These are phyloP conservation scores for Carnegiea gigantea DNA, from an alignment of 179 eudicot species.

Conservation along the genomic window DNA sequence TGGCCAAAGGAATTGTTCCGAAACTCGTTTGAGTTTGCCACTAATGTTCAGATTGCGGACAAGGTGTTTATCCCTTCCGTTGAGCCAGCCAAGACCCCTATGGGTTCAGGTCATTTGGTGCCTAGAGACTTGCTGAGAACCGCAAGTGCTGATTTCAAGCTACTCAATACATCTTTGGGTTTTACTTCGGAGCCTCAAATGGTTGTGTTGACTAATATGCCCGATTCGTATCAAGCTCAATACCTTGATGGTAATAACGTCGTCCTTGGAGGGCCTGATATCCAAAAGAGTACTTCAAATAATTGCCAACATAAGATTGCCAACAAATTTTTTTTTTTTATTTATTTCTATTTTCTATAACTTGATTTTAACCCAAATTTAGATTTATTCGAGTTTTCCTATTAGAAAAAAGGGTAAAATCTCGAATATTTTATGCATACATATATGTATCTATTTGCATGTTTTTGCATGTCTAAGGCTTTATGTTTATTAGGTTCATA, in stretches of 20 bases:
- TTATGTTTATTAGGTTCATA: too few species aligned
- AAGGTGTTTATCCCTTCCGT: conserved; percentile 15
- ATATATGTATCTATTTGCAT: too few species aligned
- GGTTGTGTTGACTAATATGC: not conserved
- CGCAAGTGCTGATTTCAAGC: not conserved
- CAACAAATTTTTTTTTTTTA: too few species aligned
- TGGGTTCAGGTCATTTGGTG: conserved; percentile 16
- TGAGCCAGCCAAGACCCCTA: conserved; percentile 17
- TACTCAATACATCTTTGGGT: not conserved
- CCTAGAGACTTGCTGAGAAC: conserved; percentile 1
- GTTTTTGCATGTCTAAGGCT: too few species aligned
- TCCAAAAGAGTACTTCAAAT: not conserved
- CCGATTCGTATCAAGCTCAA: conserved; percentile 12
- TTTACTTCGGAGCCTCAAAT: not conserved
- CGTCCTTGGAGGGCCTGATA: conserved; percentile 11
- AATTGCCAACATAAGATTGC: too few species aligned
- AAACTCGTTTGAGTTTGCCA: not conserved
- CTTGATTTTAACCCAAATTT: too few species aligned
- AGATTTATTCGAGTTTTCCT: too few species aligned
- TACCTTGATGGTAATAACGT: not conserved
- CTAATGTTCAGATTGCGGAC: conserved; percentile 13
- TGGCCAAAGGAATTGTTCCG: conserved; percentile 24
- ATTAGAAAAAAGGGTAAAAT: too few species aligned
- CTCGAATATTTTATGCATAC: too few species aligned
- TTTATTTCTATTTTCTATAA: too few species aligned